Evolutionary conservation across 495 filamentous ascomycete species (phyloP).

Genomic region (Clavariopsis aquatica): DNA sequence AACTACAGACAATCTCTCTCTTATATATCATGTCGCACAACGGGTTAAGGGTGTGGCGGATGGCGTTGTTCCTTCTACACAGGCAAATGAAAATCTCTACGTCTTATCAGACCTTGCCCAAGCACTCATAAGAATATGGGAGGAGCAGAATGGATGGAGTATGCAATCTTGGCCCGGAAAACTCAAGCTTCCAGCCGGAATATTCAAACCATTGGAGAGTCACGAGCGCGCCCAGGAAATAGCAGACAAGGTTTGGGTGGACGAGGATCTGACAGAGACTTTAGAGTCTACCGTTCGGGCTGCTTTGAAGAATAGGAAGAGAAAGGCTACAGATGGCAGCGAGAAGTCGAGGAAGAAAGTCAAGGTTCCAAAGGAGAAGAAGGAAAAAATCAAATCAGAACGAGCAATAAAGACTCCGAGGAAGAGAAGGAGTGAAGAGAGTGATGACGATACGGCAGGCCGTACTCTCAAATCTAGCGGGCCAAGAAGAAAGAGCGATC

Average conservation of each 20-base stretch:
- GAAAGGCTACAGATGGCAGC: slow-evolving; percentile 11
- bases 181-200: slow-evolving; percentile 71
- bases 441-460: slow-evolving; percentile 17
- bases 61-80: slow-evolving; percentile 57
- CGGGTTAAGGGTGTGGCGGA: slow-evolving; percentile 89
- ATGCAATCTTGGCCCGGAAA: slow-evolving; percentile 83
- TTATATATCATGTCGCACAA: slow-evolving; percentile 91
- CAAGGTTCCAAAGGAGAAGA: slow-evolving; percentile 36
- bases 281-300: slow-evolving; percentile 65
- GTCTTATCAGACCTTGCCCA: slow-evolving; percentile 87
- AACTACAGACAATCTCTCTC: slow-evolving; percentile 78
- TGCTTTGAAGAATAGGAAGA: slow-evolving; percentile 42
- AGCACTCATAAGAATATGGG: slow-evolving; percentile 77
- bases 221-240: slow-evolving; percentile 80
- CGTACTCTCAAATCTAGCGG: slow-evolving; percentile 40
- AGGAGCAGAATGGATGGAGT: slow-evolving; percentile 72
- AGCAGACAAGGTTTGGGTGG: slow-evolving; percentile 78
- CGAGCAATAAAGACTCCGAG: slow-evolving; percentile 49
- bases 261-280: slow-evolving; percentile 76
- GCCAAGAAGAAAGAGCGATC: slow-evolving; percentile 47
- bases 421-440: slow-evolving; percentile 45
- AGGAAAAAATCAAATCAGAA: slow-evolving; percentile 47
- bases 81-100: slow-evolving; percentile 65
- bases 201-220: slow-evolving; percentile 73
- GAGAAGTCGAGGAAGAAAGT: slow-evolving; percentile 48